Base-by-base conservation (phyloP, 2,329 filamentous ascomycete species). In the Xylariaceae sp. region DNA sequence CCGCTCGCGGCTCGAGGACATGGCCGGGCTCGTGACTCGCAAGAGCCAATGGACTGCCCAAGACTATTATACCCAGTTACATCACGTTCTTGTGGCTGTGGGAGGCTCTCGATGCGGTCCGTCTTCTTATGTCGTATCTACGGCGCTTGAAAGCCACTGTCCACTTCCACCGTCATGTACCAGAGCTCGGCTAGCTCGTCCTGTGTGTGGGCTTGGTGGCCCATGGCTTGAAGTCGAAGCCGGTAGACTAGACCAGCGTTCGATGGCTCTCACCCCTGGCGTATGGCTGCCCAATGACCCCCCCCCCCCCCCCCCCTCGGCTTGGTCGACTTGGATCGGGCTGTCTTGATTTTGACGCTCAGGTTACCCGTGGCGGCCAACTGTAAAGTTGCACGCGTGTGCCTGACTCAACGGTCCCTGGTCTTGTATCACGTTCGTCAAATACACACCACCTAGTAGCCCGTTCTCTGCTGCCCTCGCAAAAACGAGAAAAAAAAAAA, bases 101-200 rank as follows among this genome's bases (percentile, higher is more conserved):
- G 39, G 45, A 45, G 45, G 42, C 45, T 47, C 45, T 43, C 34
- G n/a, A n/a, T n/a, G n/a, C n/a, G n/a, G n/a, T n/a, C n/a, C n/a
- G n/a, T n/a, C n/a, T n/a, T n/a, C n/a, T n/a, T n/a, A n/a, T n/a
- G n/a, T n/a, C n/a, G n/a, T n/a, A n/a, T n/a, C n/a, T n/a, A n/a
- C n/a, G n/a, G n/a, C n/a, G n/a, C n/a, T n/a, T n/a, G n/a, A n/a
- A n/a, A n/a, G n/a, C n/a, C n/a, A n/a, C n/a, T n/a, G n/a, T n/a
- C n/a, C n/a, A n/a, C n/a, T n/a, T n/a, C n/a, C n/a, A n/a, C n/a
- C n/a, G n/a, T n/a, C n/a, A n/a, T n/a, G n/a, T n/a, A n/a, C n/a
- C n/a, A n/a, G n/a, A n/a, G n/a, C n/a, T n/a, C n/a, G n/a, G n/a
- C n/a, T n/a, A n/a, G n/a, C n/a, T n/a, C n/a, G n/a, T n/a, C n/a